A percentile compares a stretch with the other conserved stretches of the same genome.
Conservation (phyloP, 768 basidiomycete genomes). For the Tylopilus intermedius region DNA sequence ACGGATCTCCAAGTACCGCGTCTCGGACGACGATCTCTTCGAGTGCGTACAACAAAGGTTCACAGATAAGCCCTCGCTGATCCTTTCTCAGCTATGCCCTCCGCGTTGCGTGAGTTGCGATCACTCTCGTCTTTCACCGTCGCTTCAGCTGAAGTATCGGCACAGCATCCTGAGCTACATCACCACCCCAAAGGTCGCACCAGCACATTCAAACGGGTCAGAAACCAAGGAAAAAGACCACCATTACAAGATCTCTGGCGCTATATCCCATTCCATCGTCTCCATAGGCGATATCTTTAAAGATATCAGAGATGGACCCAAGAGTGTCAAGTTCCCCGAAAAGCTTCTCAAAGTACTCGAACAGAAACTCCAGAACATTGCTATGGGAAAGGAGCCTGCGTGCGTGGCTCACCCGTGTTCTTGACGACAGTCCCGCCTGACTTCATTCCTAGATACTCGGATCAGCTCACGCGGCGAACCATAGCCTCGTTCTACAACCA, state of each 20-base stretch:
- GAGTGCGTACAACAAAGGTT: slow-evolving; percentile 48
- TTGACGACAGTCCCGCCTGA: slow-evolving; percentile 5
- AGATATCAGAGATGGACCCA: slow-evolving; percentile 71
- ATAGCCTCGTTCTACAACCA: slow-evolving; percentile 93
- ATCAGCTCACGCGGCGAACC: slow-evolving; percentile 82
- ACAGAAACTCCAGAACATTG: slow-evolving; percentile 83
- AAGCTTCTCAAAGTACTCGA: slow-evolving; percentile 89
- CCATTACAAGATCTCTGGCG: slow-evolving; percentile 59
- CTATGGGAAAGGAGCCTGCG: slow-evolving; percentile 88
- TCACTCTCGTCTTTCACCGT: neutral
- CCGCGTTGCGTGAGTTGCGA: slow-evolving; percentile 68
- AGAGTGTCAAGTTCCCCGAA: slow-evolving; percentile 90
- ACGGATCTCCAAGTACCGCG: slow-evolving; percentile 68
- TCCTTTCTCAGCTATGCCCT: slow-evolving; percentile 60
- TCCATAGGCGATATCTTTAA: slow-evolving; percentile 77
- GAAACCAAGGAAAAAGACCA: slow-evolving; percentile 59
- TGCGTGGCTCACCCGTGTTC: slow-evolving; percentile 39
- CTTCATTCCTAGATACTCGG: slow-evolving; percentile 60
- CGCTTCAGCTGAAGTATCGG: slow-evolving; percentile 8
- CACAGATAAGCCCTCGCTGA: slow-evolving; percentile 2
- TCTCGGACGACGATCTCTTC: slow-evolving; percentile 83
- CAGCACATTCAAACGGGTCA: slow-evolving; percentile 26
- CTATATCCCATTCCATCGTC: slow-evolving; percentile 51
- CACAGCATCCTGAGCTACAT: slow-evolving; percentile 68
- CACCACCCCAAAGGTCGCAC: slow-evolving; percentile 52